Percentiles rank a stretch among this genome's conserved stretches.
phyloP scores from a whole-genome alignment of 2,329 filamentous ascomycete genomes.

The Beauveria varroae region DNA sequence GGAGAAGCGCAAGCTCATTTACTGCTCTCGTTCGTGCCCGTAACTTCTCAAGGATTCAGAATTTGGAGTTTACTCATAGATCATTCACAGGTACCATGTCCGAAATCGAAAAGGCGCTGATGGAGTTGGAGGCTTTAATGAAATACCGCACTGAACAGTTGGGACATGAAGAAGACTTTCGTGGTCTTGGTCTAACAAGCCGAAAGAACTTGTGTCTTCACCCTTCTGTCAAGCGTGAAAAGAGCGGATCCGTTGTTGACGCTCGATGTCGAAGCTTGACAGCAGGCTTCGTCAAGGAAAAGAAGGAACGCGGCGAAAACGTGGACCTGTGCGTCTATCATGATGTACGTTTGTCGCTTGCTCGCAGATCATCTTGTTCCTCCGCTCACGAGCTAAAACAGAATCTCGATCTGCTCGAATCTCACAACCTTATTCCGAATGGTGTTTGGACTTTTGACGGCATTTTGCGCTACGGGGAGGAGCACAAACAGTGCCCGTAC shows the following conservation, averaged over 20 bases:
- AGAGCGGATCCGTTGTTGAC: slow-evolving; percentile 89
- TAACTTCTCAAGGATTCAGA: not conserved
- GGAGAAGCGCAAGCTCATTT: slow-evolving; percentile 91
- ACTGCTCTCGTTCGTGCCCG: slow-evolving; percentile 70
- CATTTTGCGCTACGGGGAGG: slow-evolving; percentile 80
- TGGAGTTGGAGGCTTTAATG: slow-evolving; percentile 88
- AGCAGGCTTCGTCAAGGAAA: slow-evolving; percentile 94
- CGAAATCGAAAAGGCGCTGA: slow-evolving; percentile 95
- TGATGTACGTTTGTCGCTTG: slow-evolving; percentile 51
- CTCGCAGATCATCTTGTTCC: no score
- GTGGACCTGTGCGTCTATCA: slow-evolving; percentile 95
- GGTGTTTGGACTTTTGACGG: slow-evolving; percentile 95
- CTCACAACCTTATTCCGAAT: slow-evolving; percentile 88
- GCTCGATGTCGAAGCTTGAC: slow-evolving; percentile 93
- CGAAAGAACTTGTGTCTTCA: slow-evolving; percentile 96
- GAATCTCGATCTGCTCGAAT: slow-evolving; percentile 91
- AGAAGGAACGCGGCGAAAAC: slow-evolving; percentile 90
- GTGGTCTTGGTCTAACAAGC: slow-evolving; percentile 86
- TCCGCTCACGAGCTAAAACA: slow-evolving; percentile 25
- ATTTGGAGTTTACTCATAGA: not conserved
- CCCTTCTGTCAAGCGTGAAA: slow-evolving; percentile 91
- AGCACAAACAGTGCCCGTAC: slow-evolving; percentile 95
- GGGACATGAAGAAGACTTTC: slow-evolving; percentile 87
- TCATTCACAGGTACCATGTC: slow-evolving; percentile 75
- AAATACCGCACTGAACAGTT: slow-evolving; percentile 86